Percentiles rank a stretch among this genome's conserved stretches.
These are phyloP conservation scores for Lasiosphaeria miniovina DNA, from an alignment of 495 filamentous ascomycete species.

Conservation along the genomic window DNA sequence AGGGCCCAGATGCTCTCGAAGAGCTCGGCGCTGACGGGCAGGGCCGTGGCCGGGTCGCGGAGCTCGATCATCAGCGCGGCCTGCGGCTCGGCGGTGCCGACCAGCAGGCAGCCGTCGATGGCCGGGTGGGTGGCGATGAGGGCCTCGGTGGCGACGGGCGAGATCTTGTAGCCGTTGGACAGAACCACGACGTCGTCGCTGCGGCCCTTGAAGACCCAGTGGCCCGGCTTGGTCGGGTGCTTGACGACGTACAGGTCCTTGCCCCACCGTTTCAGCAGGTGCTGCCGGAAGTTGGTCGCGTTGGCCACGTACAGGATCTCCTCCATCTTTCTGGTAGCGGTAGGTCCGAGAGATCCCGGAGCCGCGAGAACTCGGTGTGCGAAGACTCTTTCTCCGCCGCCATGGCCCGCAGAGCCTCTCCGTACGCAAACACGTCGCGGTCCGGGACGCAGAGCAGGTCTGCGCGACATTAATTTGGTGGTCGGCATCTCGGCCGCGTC, in stretches of 20 bases:
- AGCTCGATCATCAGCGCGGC: constrained; percentile 52
- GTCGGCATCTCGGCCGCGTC: not conserved
- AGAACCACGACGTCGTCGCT: constrained; percentile 62
- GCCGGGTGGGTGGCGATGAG: constrained; percentile 40
- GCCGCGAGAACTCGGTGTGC: not conserved
- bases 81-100: constrained; percentile 50
- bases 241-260: constrained; percentile 55
- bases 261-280: not conserved
- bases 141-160: constrained; percentile 53
- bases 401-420: constrained; percentile 1
- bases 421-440: constrained; percentile 1
- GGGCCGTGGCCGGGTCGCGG: constrained; percentile 18
- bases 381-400: not conserved
- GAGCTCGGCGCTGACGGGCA: constrained; percentile 24
- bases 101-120: constrained; percentile 46
- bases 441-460: constrained; percentile 4
- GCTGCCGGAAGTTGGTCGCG: constrained; percentile 2
- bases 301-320: constrained; percentile 5
- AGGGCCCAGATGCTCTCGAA: constrained; percentile 41
- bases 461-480: not conserved
- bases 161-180: constrained; percentile 61
- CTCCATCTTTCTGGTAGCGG: constrained; percentile 1
- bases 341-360: not conserved
- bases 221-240: constrained; percentile 46
- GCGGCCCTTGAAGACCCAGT: constrained; percentile 53